These are phyloP conservation scores for Coemansia sp. DNA, from an alignment of 192 early-diverging fungal species.

Conservation along the genomic window DNA sequence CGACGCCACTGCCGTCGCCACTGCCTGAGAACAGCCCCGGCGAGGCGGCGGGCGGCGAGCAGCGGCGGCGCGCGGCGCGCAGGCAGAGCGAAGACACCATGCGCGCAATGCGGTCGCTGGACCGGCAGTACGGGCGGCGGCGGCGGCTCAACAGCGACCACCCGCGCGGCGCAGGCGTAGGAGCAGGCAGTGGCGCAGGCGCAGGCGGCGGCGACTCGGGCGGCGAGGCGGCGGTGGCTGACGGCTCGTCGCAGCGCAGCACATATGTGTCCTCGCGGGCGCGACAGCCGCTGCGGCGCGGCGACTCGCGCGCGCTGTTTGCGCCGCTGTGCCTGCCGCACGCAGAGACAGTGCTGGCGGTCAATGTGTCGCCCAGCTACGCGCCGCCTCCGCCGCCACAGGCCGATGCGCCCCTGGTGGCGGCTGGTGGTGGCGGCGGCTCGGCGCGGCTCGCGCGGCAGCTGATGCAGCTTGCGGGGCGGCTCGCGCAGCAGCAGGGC, in stretches of 20 bases:
- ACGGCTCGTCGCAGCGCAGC: neutral
- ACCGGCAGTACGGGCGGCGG: slow-evolving; percentile 50
- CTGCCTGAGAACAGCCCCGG: no score
- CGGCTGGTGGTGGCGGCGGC: slow-evolving; percentile 1
- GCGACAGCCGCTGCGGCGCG: slow-evolving; percentile 14
- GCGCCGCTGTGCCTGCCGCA: slow-evolving; percentile 28
- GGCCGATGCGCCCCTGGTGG: no score
- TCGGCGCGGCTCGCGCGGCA: slow-evolving; percentile 29
- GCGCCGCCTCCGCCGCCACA: no score
- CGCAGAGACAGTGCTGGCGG: slow-evolving; percentile 19
- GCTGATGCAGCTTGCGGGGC: slow-evolving; percentile 24
- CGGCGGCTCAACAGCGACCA: slow-evolving; percentile 50
- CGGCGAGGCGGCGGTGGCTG: no score
- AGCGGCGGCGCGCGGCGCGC: slow-evolving; percentile 22
- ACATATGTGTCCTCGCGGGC: slow-evolving; percentile 1
- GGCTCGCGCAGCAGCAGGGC: slow-evolving; percentile 9
- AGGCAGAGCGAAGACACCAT: slow-evolving; percentile 48
- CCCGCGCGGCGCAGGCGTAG: no score
- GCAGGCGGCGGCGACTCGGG: no score
- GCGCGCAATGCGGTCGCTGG: slow-evolving; percentile 53
- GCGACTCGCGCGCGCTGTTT: slow-evolving; percentile 44
- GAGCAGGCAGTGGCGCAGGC: no score
- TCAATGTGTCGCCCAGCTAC: neutral
- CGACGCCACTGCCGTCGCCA: no score
- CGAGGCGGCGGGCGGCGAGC: slow-evolving; percentile 9